Conservation (phyloP, 345 rosid species). For the Nephelium lappaceum region DNA sequence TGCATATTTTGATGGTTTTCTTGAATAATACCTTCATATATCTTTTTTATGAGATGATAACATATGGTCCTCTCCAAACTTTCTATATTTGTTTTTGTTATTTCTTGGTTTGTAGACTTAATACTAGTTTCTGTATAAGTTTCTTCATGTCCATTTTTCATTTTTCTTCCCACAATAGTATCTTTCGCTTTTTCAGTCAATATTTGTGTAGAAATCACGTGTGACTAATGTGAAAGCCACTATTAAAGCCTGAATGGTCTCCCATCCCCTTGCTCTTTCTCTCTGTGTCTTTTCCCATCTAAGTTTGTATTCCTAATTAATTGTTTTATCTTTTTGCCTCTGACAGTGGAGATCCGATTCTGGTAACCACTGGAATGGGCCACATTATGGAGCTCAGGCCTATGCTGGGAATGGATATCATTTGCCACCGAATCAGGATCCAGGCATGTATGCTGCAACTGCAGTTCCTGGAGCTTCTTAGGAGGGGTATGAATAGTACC, state of each 20-base stretch:
- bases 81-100: not conserved
- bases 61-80: not conserved
- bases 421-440: slow-evolving; percentile 47
- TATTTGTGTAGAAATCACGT: not conserved
- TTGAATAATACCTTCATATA: not conserved
- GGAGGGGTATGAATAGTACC: slow-evolving; percentile 8
- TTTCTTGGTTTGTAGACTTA: not conserved
- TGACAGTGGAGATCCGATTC: slow-evolving; percentile 80
- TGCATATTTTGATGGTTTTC: not conserved
- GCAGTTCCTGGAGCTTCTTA: slow-evolving; percentile 76
- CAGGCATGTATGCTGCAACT: slow-evolving; percentile 54
- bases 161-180: not conserved
- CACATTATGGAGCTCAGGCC: slow-evolving; percentile 65
- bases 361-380: slow-evolving; percentile 76
- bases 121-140: not conserved
- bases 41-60: not conserved
- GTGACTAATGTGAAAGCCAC: not conserved
- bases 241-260: not conserved
- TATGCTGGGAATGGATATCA: slow-evolving; percentile 65
- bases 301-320: not conserved
- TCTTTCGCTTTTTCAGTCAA: not conserved
- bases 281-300: not conserved
- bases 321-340: slow-evolving; percentile 20
- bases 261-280: not conserved
- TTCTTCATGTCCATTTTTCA: not conserved